Evolutionary conservation across 768 basidiomycete species (phyloP).

Genomic region (Tylopilus plumbeoviolaceoides): DNA sequence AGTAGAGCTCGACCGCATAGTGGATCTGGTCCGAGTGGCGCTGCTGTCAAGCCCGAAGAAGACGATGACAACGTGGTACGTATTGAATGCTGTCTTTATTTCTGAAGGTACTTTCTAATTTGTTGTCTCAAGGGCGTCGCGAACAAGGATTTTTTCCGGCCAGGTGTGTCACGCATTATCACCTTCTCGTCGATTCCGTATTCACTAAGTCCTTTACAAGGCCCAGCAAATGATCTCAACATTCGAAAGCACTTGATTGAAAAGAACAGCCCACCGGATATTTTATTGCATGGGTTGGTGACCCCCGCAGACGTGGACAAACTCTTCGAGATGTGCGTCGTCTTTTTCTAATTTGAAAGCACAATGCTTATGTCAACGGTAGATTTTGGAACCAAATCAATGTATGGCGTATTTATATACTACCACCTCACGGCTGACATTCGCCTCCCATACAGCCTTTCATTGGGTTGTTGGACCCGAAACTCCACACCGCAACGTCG

Average conservation of each 20-base stretch:
- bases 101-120: slow-evolving; percentile 3
- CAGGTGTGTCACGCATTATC: slow-evolving; percentile 40
- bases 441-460: slow-evolving; percentile 38
- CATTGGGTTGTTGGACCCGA: slow-evolving; percentile 75
- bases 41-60: slow-evolving; percentile 33
- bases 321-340: slow-evolving; percentile 75
- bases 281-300: slow-evolving; percentile 75
- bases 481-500: slow-evolving; percentile 72
- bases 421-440: not conserved
- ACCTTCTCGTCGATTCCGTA: not conserved
- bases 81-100: slow-evolving; percentile 6
- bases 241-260: slow-evolving; percentile 72
- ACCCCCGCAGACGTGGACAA: slow-evolving; percentile 75
- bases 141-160: slow-evolving; percentile 75
- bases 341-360: not conserved
- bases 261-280: slow-evolving; percentile 76
- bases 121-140: slow-evolving; percentile 59
- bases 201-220: slow-evolving; percentile 27
- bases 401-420: slow-evolving; percentile 35
- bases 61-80: slow-evolving; percentile 64
- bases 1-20: slow-evolving; percentile 32
- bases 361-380: slow-evolving; percentile 1
- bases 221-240: slow-evolving; percentile 67
- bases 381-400: slow-evolving; percentile 74
- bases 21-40: slow-evolving; percentile 6